Base-by-base conservation (phyloP, 2,329 filamentous ascomycete species). In the Tympanopsis confertula region DNA sequence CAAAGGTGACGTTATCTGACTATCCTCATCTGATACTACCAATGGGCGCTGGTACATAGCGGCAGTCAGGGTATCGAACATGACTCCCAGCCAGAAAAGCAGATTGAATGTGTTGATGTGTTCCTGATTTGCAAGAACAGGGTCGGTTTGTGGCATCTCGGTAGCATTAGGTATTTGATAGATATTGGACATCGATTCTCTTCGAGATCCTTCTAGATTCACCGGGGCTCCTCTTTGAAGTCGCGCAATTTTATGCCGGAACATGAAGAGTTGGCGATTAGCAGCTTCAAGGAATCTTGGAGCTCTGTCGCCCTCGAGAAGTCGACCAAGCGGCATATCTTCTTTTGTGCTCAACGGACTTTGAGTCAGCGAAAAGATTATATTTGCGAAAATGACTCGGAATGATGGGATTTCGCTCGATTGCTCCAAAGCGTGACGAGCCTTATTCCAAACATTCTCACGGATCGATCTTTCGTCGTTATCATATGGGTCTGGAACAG, bases 361-460 rank as follows among this genome's bases (percentile, higher is more conserved):
- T 42, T 65, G 62, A 0, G 60, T 62, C 35, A 66, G 44, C n/a
- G 61, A 59, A 41, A 66, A 65, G 4, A 66, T 58, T 15, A 66
- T 60, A 33, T 63, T 58, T 19, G 62, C 62, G 19, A 65, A 58
- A 3, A 59, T 57, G 10, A 65, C 52, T 3, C 61, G 55, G 42
- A 65, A 65, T 1, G 62, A 66, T n/a, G 61, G 56, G n/a, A 62
- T 58, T 2, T 53, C 55, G 10, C 52, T 47, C 2, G 55, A 56
- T 14, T 53, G 47, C 29, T 61, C 52, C 26, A 66, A 44, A 12
- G 58, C 59, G 3, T 50, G 49, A 2, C 53, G 51, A 22, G 62
- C 61, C 44, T 65, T 50, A 38, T 64, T 56, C 62, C 24, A 28
- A n/a, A 28, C 10, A n/a, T 28, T 28, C 24, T 28, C 24, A 10